Evolutionary conservation across 2,329 filamentous ascomycete genomes (phyloP), one percentile per base, ranked within the genome.

Genomic region (Scytalidium sp.): DNA sequence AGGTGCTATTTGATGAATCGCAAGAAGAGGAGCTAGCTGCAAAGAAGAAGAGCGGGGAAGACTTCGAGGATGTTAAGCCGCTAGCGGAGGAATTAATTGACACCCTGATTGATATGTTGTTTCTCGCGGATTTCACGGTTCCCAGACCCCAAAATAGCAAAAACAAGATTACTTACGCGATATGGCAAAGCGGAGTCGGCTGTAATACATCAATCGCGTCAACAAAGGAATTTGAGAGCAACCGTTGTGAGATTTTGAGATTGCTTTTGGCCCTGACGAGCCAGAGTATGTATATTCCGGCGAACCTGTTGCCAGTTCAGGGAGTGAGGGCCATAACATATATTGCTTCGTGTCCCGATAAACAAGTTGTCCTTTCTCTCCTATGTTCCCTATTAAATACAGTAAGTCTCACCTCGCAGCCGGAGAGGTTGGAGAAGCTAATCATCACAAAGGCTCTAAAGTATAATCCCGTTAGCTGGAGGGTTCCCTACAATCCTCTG

Each of bases 111-210:
- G 92, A 97, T 64, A 73, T 97, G 47, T 78, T 97, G 40, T 99
- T 99, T 79, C 96, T 90, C 67, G 85, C 88, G 8, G 89, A 91
- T 49, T 87, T 99, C 62, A 96, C 93, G 0, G 79, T 97, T 15
- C 89, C 93, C 9, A 81, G 78, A 50, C 80, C 88, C 40, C 78
- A 83, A 13, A 78, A 84, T 50, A 82, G 83, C 47, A 90, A 87
- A 63, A 80, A 81, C 55, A 95, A 94, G 67, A 88, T 97, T 49
- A 88, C 87, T 7, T 96, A 94, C 70, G 87, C 90, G 47, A 97
- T 99, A 65, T 99, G 94, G 94, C 91, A 97, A 72, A 97, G 90
- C 64, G 94, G 94, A 43, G 93, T 99, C 23, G 94, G 94, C 13
- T 97, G 93, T 74, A 96, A 96, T 67, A 89, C 88, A 15, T 83